A percentile compares a stretch with the other conserved stretches of the same genome.
These are phyloP conservation scores for Penicillium sumatraense DNA, from an alignment of 2,329 filamentous ascomycete species.

Conservation along the genomic window DNA sequence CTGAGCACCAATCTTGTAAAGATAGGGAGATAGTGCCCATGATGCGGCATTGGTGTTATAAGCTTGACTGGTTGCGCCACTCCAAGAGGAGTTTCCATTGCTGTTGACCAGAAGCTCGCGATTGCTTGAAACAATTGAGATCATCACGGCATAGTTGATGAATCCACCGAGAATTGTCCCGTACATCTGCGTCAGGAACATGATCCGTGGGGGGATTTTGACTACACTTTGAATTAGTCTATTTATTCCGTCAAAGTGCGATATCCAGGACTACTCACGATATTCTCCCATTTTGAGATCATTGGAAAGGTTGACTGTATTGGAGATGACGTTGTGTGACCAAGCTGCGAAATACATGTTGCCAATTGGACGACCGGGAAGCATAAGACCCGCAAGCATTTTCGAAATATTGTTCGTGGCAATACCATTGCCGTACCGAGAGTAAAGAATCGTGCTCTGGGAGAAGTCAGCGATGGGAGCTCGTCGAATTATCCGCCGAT, in stretches of 20 bases:
- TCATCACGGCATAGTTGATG: constrained; percentile 62
- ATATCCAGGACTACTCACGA: constrained; percentile 42
- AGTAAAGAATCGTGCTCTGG: constrained; percentile 47
- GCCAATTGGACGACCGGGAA: constrained; percentile 57
- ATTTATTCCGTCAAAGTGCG: not conserved
- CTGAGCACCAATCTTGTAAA: constrained; percentile 52
- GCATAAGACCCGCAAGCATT: constrained; percentile 58
- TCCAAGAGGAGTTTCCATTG: constrained; percentile 58
- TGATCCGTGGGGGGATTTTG: constrained; percentile 60
- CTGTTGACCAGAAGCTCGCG: constrained; percentile 52
- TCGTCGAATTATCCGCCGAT: not conserved
- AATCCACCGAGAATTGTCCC: constrained; percentile 60
- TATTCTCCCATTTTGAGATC: constrained; percentile 66
- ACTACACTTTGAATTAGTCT: not conserved
- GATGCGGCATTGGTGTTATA: constrained; percentile 43
- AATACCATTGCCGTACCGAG: constrained; percentile 20
- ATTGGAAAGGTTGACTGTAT: constrained; percentile 55
- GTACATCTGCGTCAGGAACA: constrained; percentile 62
- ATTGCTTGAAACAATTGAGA: constrained; percentile 56
- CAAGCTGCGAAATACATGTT: constrained; percentile 65
- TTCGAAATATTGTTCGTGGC: constrained; percentile 57
- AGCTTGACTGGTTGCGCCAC: constrained; percentile 55
- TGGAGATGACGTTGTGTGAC: constrained; percentile 62
- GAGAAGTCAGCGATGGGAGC: not conserved
- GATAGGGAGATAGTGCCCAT: constrained; percentile 57